Conservation (phyloP, 441 rosid species). For the Pelargonium exstipulatum region DNA sequence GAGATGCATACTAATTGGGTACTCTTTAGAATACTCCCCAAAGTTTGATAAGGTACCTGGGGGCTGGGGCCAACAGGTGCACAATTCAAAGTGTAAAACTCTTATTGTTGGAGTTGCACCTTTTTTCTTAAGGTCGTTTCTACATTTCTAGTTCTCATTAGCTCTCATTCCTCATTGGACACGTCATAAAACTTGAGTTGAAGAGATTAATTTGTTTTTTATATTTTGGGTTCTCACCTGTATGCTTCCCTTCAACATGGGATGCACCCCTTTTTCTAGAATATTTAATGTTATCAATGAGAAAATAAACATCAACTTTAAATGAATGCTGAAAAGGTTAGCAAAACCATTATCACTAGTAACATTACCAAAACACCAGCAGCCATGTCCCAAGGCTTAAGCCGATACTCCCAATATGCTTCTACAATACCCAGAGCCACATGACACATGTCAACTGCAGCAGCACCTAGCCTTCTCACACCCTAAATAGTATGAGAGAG, state of each 20-base stretch:
- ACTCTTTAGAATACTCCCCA: too few relatives aligned
- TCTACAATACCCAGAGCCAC: conserved; percentile 87
- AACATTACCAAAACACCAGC: conserved; percentile 85
- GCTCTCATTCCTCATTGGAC: too few relatives aligned
- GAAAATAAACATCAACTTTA: not conserved
- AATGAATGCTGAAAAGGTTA: not conserved
- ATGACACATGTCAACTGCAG: conserved; percentile 98
- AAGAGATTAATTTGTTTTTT: not conserved
- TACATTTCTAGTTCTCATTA: too few relatives aligned
- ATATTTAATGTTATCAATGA: not conserved
- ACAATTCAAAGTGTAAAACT: too few relatives aligned
- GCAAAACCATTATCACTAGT: not conserved
- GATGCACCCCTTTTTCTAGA: not conserved
- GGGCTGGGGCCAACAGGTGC: too few relatives aligned
- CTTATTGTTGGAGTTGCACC: too few relatives aligned
- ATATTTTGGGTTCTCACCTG: not conserved
- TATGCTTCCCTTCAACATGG: not conserved
- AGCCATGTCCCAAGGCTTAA: conserved; percentile 99
- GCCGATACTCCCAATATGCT: conserved; percentile 90
- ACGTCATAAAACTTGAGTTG: too few relatives aligned
- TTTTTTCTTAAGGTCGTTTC: too few relatives aligned
- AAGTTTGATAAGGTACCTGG: too few relatives aligned
- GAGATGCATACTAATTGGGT: too few relatives aligned
- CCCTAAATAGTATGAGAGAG: conserved; percentile 39
- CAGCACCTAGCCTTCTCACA: conserved; percentile 95